A percentile compares a stretch with the other conserved stretches of the same genome.
Conservation (phyloP, 148 eudicot genomes). For the Camellia lanceoleosa region DNA sequence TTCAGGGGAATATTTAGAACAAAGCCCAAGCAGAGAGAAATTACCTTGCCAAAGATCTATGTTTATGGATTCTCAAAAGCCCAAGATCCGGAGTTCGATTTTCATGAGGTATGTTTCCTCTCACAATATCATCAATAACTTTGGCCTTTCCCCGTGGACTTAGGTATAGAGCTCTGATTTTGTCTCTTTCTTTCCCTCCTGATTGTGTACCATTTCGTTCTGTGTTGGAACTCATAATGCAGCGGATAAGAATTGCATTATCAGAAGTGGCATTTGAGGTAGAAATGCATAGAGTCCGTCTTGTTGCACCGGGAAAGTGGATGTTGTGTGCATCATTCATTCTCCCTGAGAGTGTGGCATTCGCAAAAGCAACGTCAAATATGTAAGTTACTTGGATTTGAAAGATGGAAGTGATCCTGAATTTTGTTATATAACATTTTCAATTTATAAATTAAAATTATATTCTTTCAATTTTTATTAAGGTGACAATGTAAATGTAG, state of each 20-base stretch:
- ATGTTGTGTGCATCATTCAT: constrained; percentile 91
- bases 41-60: constrained; percentile 65
- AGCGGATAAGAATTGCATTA: constrained; percentile 75
- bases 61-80: constrained; percentile 93
- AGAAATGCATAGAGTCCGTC: constrained; percentile 72
- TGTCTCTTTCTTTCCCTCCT: neutral
- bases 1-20: constrained; percentile 67
- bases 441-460: neutral
- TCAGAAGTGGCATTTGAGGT: constrained; percentile 70
- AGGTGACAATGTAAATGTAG: neutral
- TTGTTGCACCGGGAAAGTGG: constrained; percentile 96
- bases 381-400: constrained; percentile 8
- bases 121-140: neutral
- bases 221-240: constrained; percentile 12
- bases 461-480: neutral
- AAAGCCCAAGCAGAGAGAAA: constrained; percentile 25
- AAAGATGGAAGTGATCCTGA: neutral
- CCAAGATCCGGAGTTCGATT: constrained; percentile 87
- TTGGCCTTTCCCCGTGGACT: neutral
- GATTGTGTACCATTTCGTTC: neutral
- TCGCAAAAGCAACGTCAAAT: constrained; percentile 21
- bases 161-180: neutral
- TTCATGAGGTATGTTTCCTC: constrained; percentile 61
- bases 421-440: neutral
- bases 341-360: constrained; percentile 73